Percentiles rank a stretch among this genome's conserved stretches.
These are phyloP conservation scores for Leucocoprinus birnbaumii DNA, from an alignment of 768 basidiomycete genomes.

Conservation along the genomic window DNA sequence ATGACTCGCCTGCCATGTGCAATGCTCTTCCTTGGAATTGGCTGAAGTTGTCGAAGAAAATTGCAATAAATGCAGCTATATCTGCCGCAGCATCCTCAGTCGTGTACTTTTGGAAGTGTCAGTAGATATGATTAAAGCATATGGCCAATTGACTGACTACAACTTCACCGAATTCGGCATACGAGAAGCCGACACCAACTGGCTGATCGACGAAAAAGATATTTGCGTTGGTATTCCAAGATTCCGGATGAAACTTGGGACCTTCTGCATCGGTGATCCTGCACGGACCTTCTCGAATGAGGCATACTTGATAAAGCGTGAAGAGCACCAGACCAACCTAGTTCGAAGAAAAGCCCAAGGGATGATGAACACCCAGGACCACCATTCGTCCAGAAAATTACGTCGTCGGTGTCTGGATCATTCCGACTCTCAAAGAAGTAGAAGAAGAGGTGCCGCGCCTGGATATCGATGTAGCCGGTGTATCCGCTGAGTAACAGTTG, in stretches of 20 bases:
- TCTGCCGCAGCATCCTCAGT: conserved; percentile 82
- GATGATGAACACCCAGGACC: conserved; percentile 43
- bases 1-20: conserved; percentile 78
- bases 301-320: background rate
- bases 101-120: conserved; percentile 40
- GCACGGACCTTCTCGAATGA: conserved; percentile 53
- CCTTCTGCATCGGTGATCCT: conserved; percentile 51
- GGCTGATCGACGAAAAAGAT: conserved; percentile 65
- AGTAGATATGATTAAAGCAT: background rate
- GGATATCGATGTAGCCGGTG: conserved; percentile 66
- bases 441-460: conserved; percentile 66
- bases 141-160: conserved; percentile 32
- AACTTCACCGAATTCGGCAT: conserved; percentile 62
- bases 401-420: conserved; percentile 58
- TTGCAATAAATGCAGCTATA: conserved; percentile 68
- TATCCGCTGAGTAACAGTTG: background rate
- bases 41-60: conserved; percentile 79
- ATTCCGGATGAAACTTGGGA: conserved; percentile 54
- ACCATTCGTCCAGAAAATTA: conserved; percentile 58
- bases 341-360: conserved; percentile 70
- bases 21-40: conserved; percentile 67
- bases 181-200: conserved; percentile 58
- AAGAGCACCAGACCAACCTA: conserved; percentile 15
- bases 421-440: conserved; percentile 76
- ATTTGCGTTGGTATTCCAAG: conserved; percentile 72